Evolutionary conservation across 768 basidiomycete species (phyloP), one percentile per base, ranked within the genome.

Genomic region (Cystofilobasidium ferigula): DNA sequence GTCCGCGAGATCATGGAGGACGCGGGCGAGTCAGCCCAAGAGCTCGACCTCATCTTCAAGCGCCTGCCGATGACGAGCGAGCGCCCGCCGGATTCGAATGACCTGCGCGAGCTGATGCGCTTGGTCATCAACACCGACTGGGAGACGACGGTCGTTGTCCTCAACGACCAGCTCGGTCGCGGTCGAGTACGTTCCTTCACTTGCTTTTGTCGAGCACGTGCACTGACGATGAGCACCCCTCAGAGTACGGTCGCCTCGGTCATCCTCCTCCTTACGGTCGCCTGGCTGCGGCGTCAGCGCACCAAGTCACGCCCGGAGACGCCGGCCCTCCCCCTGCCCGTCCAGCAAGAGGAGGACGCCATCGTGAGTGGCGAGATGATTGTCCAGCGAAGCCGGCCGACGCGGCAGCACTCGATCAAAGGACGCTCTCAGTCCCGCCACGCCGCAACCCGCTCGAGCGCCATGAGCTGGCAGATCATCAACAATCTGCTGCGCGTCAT

Each of bases 21-120:
- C 32, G 35, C 66, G 2, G 70, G 71, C 6, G 69, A 71, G 13
- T 34, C 30, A 3, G 56, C 63, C 9, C 68, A 69, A 26, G 82
- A 80, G n/a, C 77, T 86, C 34, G 82, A 85, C 61, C 79, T 97
- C 32, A 80, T 82, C 64, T 95, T 93, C 75, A 79, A 81, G 62
- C 85, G 95, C 22, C 84, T 98, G 36, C 94, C 95, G 1, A 87
- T 98, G 72, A 99, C 95, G 7, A 86, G 93, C 0, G 93, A 97
- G 75, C 85, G 75, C 24, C 73, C 74, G 1, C 78, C 79, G 5
- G 79, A 80, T 62, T 77, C 73, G 61, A 67, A 36, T 22, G 74
- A 74, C n/a, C 51, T n/a, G 48, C 58, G 34, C n/a, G 60, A 40
- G 20, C 64, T 54, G 53, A 66, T 68, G 73, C 70, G 88, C 24